phyloP scores from a whole-genome alignment of 2,329 filamentous ascomycete species.

The Diaporthe sp. region DNA sequence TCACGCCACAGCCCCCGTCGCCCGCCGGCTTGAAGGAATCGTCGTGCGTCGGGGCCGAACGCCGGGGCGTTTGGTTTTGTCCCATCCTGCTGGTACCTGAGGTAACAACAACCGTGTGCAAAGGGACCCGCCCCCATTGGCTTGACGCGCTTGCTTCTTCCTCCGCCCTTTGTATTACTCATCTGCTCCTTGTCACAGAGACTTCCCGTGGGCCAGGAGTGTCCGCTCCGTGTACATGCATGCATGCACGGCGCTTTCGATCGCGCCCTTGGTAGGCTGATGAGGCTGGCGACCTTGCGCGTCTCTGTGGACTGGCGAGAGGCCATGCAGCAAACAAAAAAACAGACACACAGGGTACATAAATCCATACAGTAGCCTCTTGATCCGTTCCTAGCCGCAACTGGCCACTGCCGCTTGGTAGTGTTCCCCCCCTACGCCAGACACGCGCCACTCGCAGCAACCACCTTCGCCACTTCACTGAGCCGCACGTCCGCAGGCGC shows the following conservation, averaged over 20 bases:
- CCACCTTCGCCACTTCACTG: background rate
- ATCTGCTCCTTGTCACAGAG: background rate
- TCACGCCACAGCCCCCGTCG: background rate
- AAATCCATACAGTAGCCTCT: background rate
- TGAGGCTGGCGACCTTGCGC: background rate
- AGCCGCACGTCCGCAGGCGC: background rate
- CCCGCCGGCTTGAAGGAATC: constrained; percentile 5
- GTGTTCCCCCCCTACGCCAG: background rate
- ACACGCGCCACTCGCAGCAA: background rate
- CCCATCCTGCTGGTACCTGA: constrained; percentile 15
- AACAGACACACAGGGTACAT: too few species aligned
- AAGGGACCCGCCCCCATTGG: constrained; percentile 22
- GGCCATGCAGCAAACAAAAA: too few species aligned
- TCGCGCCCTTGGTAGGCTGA: background rate
- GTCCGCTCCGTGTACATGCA: background rate
- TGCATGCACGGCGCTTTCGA: constrained; percentile 5
- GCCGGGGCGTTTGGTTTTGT: background rate
- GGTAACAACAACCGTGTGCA: background rate
- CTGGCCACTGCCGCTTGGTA: background rate
- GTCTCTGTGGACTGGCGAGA: background rate
- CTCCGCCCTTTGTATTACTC: constrained; percentile 5
- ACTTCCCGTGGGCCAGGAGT: background rate
- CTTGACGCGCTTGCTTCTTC: background rate
- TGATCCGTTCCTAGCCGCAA: too few species aligned
- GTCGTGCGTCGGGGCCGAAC: constrained; percentile 12